Percentiles rank a stretch among this genome's conserved stretches.
phyloP scores from a whole-genome alignment of 805 yeast genomes.

The Groenewaldozyma salmanticensis region DNA sequence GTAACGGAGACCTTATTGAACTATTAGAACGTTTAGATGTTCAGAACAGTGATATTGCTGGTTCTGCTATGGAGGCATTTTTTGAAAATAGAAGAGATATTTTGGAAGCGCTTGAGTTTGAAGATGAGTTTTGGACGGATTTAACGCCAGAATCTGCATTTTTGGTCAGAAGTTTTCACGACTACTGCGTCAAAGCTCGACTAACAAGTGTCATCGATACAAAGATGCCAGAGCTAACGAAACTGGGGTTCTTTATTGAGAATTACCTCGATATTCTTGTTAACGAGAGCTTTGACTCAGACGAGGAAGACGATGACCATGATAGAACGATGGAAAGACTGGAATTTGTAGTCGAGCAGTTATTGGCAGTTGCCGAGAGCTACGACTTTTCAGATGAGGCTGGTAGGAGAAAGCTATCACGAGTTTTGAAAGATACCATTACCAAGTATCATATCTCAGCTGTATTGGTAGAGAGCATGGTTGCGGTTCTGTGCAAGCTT shows the following conservation, averaged over 20 bases:
- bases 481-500: conserved; percentile 56
- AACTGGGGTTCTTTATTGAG: conserved; percentile 49
- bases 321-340: not conserved
- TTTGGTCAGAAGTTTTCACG: conserved; percentile 55
- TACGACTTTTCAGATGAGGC: conserved; percentile 86
- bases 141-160: conserved; percentile 70
- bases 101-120: conserved; percentile 48
- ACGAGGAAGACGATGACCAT: conserved; percentile 36
- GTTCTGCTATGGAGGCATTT: conserved; percentile 51
- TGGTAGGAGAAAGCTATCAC: conserved; percentile 71
- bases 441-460: conserved; percentile 49
- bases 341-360: conserved; percentile 68
- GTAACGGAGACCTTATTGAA: conserved; percentile 61
- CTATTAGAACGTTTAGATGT: conserved; percentile 66
- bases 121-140: conserved; percentile 56
- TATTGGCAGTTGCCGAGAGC: conserved; percentile 53
- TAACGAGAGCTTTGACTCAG: conserved; percentile 15
- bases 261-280: conserved; percentile 38
- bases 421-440: conserved; percentile 36
- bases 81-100: conserved; percentile 55
- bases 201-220: conserved; percentile 49
- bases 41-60: conserved; percentile 57
- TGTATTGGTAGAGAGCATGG: conserved; percentile 42
- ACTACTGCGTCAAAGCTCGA: conserved; percentile 49
- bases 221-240: conserved; percentile 71